Evolutionary conservation across 2,329 filamentous ascomycete genomes (phyloP).

Genomic region (Colletotrichum eleusines): DNA sequence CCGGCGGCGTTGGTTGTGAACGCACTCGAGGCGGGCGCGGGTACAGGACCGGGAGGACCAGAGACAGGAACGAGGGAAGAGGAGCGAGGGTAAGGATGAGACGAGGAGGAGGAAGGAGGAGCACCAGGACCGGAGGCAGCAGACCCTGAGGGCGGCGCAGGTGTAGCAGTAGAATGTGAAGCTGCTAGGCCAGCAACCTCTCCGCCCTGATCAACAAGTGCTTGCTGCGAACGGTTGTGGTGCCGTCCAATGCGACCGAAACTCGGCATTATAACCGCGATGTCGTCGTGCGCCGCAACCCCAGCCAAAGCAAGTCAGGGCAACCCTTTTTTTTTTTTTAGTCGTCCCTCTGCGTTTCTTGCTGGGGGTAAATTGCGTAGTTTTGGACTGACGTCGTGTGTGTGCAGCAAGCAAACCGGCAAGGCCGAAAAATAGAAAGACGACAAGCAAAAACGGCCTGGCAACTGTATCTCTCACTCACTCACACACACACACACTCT

Average conservation of each 20-base stretch:
- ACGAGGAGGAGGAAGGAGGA: conserved; percentile 38
- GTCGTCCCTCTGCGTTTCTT: neutral
- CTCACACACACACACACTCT: too few relatives aligned
- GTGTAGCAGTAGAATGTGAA: conserved; percentile 38
- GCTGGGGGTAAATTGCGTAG: conserved; percentile 3
- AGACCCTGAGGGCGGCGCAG: conserved; percentile 28
- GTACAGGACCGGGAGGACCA: conserved; percentile 41
- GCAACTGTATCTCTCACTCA: conserved; percentile 1
- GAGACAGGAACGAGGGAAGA: conserved; percentile 30
- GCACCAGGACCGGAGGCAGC: conserved; percentile 37
- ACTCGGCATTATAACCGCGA: conserved; percentile 59
- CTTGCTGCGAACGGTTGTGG: conserved; percentile 69
- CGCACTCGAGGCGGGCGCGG: conserved; percentile 38
- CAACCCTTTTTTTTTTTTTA: conserved; percentile 5
- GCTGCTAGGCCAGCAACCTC: conserved; percentile 44
- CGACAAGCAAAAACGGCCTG: conserved; percentile 10
- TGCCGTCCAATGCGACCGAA: conserved; percentile 68
- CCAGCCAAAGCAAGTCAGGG: conserved; percentile 4
- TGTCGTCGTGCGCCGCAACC: conserved; percentile 32
- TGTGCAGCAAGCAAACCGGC: conserved; percentile 12
- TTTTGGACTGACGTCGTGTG: conserved; percentile 1
- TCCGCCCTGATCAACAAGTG: conserved; percentile 60
- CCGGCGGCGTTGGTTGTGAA: conserved; percentile 45
- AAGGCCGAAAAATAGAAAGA: neutral
- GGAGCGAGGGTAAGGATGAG: conserved; percentile 17